phyloP scores from a whole-genome alignment of 1,284 basidiomycete species.

The Phellopilus nigrolimitatus region DNA sequence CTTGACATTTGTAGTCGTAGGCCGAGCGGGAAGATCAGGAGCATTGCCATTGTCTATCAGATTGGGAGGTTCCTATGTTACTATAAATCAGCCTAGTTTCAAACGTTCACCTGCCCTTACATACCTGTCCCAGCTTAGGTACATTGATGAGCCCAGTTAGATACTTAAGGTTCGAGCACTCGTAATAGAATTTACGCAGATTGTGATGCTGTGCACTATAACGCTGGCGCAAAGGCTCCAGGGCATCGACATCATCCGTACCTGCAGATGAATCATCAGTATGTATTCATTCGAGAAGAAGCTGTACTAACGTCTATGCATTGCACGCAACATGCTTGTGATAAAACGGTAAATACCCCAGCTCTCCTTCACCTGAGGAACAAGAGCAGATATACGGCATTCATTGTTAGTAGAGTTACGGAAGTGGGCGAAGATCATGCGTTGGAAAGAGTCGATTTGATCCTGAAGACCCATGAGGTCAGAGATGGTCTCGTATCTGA shows the following conservation, averaged over 20 bases:
- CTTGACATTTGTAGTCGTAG: constrained; percentile 53
- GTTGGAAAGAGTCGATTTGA: constrained; percentile 96
- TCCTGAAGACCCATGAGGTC: constrained; percentile 96
- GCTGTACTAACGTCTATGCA: constrained; percentile 77
- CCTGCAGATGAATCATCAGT: constrained; percentile 40
- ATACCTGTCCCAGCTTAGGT: constrained; percentile 86
- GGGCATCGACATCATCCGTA: constrained; percentile 80
- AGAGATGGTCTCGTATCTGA: constrained; percentile 90
- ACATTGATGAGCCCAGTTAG: constrained; percentile 94
- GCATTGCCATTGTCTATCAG: constrained; percentile 78
- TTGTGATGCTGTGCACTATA: constrained; percentile 87
- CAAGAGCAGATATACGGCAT: constrained; percentile 89
- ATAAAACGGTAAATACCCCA: constrained; percentile 98
- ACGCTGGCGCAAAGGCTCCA: constrained; percentile 81
- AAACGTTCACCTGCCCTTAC: constrained; percentile 20
- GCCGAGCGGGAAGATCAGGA: constrained; percentile 86
- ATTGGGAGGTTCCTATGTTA: constrained; percentile 92
- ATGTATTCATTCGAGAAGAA: neutral
- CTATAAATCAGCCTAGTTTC: neutral
- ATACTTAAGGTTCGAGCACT: constrained; percentile 96
- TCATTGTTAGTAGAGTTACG: constrained; percentile 88
- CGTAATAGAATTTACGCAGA: constrained; percentile 94
- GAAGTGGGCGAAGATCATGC: constrained; percentile 93
- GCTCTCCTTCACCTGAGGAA: constrained; percentile 93
- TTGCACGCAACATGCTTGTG: constrained; percentile 93